Evolutionary conservation across 2,329 filamentous ascomycete genomes (phyloP), one percentile per base, ranked within the genome.

Genomic region (Achaetomium macrosporum): DNA sequence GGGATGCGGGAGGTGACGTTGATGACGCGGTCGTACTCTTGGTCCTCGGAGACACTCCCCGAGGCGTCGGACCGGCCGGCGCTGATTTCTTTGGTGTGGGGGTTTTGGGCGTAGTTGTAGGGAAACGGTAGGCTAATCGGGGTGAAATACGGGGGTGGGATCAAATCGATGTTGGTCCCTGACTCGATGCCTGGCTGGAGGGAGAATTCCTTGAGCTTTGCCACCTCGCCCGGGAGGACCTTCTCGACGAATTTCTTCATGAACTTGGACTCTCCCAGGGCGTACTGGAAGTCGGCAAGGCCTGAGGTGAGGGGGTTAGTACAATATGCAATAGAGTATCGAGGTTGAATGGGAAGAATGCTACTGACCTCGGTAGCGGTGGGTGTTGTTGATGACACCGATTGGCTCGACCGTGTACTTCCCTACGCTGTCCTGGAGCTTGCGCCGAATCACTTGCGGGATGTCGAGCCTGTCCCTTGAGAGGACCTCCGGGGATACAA

Each of bases 271-370:
- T 79, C 77, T 13, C 77, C 76, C 47, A 86, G 83, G 19, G 88
- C 83, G 69, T 85, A 92, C 63, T 95, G 89, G 64, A 95, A 95
- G 69, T 97, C 92, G 9, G 90, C 85, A 59, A 95, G 76, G 31
- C 79, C 81, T 82, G 25, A n/a, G 19, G 25, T 25, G 4, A 25
- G 20, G 37, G 1, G 16, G n/a, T 47, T 39, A 40, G 40, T 41
- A n/a, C 15, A 16, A 5, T 29, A 16, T 11, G 12, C 4, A 29
- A 29, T n/a, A 35, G 10, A 11, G 2, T 11, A 8, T 5, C 8
- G 6, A 37, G 8, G 33, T 12, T 19, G n/a, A 10, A 35, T 40
- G 33, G n/a, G 10, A 35, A 35, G 33, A 15, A 35, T 11, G 33
- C n/a, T 37, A 49, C 69, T 57, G 67, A 78, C 84, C 84, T 66